These are phyloP conservation scores for Xylaria sp. DNA, from an alignment of 2,329 filamentous ascomycete species.

Conservation along the genomic window DNA sequence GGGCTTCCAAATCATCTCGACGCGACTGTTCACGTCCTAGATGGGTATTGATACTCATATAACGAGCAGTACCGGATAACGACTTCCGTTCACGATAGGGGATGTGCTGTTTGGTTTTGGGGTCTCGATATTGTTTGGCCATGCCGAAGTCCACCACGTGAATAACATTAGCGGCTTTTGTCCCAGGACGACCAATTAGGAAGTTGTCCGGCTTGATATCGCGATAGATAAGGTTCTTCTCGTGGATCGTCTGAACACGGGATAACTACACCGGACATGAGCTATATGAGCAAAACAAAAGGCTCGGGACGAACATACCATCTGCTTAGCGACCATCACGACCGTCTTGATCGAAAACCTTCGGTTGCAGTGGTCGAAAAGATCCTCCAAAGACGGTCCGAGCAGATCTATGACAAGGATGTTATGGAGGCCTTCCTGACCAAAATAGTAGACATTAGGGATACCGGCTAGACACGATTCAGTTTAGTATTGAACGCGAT, in stretches of 20 bases:
- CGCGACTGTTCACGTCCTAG: conserved; percentile 95
- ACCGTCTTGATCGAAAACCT: conserved; percentile 98
- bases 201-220: conserved; percentile 99
- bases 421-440: conserved; percentile 98
- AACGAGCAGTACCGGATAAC: conserved; percentile 93
- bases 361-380: conserved; percentile 97
- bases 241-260: conserved; percentile 91
- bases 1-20: conserved; percentile 92
- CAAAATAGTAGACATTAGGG: conserved; percentile 99
- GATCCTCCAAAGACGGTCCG: conserved; percentile 92
- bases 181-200: conserved; percentile 89
- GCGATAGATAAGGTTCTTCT: conserved; percentile 98
- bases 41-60: conserved; percentile 99
- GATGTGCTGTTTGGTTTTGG: conserved; percentile 99
- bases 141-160: conserved; percentile 99
- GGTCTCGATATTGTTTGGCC: conserved; percentile 99
- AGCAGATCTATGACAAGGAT: conserved; percentile 98
- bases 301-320: conserved; percentile 68
- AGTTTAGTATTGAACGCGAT: conserved; percentile 40
- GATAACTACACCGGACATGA: conserved; percentile 71
- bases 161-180: conserved; percentile 96
- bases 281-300: conserved; percentile 2
- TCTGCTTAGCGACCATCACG: conserved; percentile 99
- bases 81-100: conserved; percentile 98
- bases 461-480: conserved; percentile 78